These are phyloP conservation scores for Austroboletus rostrupii DNA, from an alignment of 1,284 basidiomycete species.

Conservation along the genomic window DNA sequence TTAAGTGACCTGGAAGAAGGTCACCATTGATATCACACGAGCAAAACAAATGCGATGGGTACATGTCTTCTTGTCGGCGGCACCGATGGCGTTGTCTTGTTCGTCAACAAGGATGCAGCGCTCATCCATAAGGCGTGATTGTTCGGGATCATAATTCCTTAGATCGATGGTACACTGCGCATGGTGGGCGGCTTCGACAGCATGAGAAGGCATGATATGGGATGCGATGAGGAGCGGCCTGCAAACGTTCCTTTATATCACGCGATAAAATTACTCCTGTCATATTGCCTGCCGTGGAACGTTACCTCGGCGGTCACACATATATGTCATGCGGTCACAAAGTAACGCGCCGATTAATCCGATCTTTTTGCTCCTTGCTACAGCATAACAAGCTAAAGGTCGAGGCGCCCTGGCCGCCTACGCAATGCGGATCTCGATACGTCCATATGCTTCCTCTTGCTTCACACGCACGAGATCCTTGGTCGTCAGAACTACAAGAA, in stretches of 20 bases:
- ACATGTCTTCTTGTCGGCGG: conserved; percentile 97
- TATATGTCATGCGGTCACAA: background rate
- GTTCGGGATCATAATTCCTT: conserved; percentile 74
- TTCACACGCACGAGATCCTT: conserved; percentile 55
- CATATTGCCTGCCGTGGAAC: background rate
- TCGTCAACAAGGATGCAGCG: conserved; percentile 94
- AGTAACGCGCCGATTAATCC: background rate
- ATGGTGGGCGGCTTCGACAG: conserved; percentile 46
- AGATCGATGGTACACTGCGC: conserved; percentile 69
- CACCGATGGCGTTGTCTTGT: conserved; percentile 84
- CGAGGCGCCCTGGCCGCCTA: conserved; percentile 3
- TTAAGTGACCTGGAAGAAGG: conserved; percentile 71
- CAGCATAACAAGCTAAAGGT: background rate
- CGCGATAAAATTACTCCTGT: background rate
- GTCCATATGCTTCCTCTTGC: conserved; percentile 53
- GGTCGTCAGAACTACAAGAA: conserved; percentile 54
- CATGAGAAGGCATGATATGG: conserved; percentile 48
- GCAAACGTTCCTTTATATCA: too few species aligned
- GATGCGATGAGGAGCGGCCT: conserved; percentile 4
- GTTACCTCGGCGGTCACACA: background rate
- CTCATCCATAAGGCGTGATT: conserved; percentile 94
- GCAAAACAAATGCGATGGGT: conserved; percentile 29
- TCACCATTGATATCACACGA: conserved; percentile 1
- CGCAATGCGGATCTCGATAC: conserved; percentile 36
- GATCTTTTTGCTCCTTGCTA: background rate